These are phyloP conservation scores for Euphorbia corollata DNA, from an alignment of 441 rosid genomes.

Conservation along the genomic window DNA sequence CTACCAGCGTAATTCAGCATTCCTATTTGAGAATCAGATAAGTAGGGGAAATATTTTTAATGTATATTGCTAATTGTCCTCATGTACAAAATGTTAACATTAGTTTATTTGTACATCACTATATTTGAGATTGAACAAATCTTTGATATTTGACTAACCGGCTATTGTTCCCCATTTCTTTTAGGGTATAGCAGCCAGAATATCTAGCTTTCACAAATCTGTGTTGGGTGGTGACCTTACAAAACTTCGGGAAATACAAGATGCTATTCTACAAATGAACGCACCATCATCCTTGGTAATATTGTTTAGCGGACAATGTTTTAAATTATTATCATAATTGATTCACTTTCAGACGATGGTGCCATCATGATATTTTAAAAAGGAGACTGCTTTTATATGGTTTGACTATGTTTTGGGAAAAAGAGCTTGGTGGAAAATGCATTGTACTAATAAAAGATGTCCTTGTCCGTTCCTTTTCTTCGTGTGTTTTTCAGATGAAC, in stretches of 20 bases:
- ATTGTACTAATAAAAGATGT: background rate
- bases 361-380: background rate
- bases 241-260: constrained; percentile 48
- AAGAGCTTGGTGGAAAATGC: background rate
- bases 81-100: background rate
- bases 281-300: constrained; percentile 47
- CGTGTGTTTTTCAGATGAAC: background rate
- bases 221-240: constrained; percentile 45
- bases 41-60: background rate
- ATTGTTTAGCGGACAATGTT: constrained; percentile 1
- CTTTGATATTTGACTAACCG: background rate
- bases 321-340: background rate
- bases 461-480: background rate
- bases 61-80: background rate
- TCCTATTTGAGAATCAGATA: background rate
- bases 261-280: constrained; percentile 41
- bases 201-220: constrained; percentile 29
- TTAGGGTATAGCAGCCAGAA: constrained; percentile 45
- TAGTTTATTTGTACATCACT: background rate
- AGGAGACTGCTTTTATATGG: background rate
- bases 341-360: background rate
- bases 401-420: background rate
- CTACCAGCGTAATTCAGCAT: background rate
- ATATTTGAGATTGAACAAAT: background rate
- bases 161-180: constrained; percentile 5